phyloP scores from a whole-genome alignment of 495 filamentous ascomycete species.

The Penicillium longicatenatum region DNA sequence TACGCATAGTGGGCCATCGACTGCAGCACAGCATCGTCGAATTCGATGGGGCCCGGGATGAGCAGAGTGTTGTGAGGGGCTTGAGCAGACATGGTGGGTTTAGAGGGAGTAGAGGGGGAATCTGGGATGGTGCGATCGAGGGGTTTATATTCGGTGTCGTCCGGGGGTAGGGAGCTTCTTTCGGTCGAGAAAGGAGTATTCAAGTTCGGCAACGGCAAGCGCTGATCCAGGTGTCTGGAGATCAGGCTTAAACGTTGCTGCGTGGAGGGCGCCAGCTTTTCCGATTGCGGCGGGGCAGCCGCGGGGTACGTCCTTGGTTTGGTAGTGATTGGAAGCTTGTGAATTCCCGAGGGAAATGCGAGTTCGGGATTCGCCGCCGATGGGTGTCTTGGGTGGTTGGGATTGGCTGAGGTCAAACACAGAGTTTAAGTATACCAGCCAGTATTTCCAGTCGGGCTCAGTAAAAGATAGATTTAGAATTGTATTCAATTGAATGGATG shows the following conservation, averaged over 20 bases:
- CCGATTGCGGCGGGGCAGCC: conserved; percentile 42
- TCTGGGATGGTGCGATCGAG: conserved; percentile 42
- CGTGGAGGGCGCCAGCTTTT: conserved; percentile 59
- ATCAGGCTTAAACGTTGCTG: conserved; percentile 76
- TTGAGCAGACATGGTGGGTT: conserved; percentile 70
- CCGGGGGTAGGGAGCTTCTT: conserved; percentile 51
- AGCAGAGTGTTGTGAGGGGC: conserved; percentile 78
- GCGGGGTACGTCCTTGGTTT: conserved; percentile 34
- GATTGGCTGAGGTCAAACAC: conserved; percentile 12
- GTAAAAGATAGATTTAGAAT: neutral
- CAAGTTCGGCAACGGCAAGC: conserved; percentile 58
- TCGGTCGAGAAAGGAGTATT: conserved; percentile 71
- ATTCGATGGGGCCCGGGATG: conserved; percentile 97
- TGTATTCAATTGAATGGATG: conserved; percentile 2
- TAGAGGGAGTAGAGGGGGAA: conserved; percentile 19
- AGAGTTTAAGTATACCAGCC: neutral
- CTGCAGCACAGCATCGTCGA: conserved; percentile 94
- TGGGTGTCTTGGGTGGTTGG: neutral
- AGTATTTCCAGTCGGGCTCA: too few relatives aligned
- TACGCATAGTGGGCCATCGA: conserved; percentile 97
- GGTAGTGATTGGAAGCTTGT: conserved; percentile 14
- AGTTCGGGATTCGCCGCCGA: conserved; percentile 41
- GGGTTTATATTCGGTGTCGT: conserved; percentile 61
- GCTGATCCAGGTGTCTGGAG: conserved; percentile 73
- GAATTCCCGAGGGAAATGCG: conserved; percentile 32